A percentile compares a stretch with the other conserved stretches of the same genome.
These are phyloP conservation scores for Oryza meridionalis DNA, from an alignment of 176 grass and related monocot species.

Conservation along the genomic window DNA sequence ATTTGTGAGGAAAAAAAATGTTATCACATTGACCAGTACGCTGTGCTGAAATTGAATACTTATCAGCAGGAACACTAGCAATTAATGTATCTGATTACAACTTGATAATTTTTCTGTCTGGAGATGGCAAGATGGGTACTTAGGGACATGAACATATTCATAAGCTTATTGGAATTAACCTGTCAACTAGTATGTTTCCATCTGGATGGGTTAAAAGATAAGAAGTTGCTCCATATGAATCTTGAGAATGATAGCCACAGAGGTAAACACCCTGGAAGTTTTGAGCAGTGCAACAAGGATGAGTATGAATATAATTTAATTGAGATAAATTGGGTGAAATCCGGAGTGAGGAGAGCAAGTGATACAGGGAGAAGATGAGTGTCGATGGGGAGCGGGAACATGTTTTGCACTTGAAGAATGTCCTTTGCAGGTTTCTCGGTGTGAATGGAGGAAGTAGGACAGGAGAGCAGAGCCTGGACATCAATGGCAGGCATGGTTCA, in stretches of 20 bases:
- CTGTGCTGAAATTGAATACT: not conserved
- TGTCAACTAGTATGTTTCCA: constrained; percentile 90
- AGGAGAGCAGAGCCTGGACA: constrained; percentile 77
- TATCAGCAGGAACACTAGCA: not conserved
- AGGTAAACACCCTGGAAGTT: constrained; percentile 78
- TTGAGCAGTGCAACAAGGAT: not conserved
- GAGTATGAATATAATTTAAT: not conserved
- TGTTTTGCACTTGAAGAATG: constrained; percentile 80
- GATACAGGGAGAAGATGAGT: constrained; percentile 52
- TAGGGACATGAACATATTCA: not conserved
- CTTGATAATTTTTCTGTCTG: no score
- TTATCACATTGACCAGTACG: not conserved
- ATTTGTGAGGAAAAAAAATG: not conserved
- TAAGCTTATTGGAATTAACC: constrained; percentile 42
- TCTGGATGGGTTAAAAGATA: constrained; percentile 77
- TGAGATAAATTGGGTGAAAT: not conserved
- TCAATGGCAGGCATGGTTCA: not conserved
- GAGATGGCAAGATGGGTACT: no score
- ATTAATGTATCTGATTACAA: not conserved
- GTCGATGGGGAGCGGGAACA: constrained; percentile 75
- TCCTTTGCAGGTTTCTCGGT: constrained; percentile 60
- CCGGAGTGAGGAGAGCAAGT: not conserved
- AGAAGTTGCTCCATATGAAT: constrained; percentile 76
- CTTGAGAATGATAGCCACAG: constrained; percentile 80
- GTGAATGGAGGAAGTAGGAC: constrained; percentile 83